Conservation (phyloP, 129 eudicot species). For the Centella asiatica region DNA sequence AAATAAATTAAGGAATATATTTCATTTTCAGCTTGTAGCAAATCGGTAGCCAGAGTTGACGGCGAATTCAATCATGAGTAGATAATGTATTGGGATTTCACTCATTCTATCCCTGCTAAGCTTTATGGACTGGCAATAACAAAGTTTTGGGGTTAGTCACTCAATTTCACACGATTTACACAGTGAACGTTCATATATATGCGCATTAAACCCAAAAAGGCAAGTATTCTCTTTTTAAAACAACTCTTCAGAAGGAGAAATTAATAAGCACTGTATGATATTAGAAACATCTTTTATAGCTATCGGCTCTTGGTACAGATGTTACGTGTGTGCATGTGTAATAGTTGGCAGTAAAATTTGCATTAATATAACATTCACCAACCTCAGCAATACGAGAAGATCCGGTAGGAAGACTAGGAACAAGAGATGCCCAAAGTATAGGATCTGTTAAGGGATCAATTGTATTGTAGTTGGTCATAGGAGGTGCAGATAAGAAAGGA, state of each 20-base stretch:
- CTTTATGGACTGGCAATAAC: neutral
- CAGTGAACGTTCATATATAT: neutral
- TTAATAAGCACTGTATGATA: too few relatives aligned
- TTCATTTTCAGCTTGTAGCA: neutral
- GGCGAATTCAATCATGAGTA: neutral
- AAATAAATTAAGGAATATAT: neutral
- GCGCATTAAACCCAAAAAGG: neutral
- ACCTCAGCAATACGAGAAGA: slow-evolving; percentile 76
- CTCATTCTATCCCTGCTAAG: neutral
- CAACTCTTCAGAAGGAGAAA: neutral
- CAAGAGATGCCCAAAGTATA: slow-evolving; percentile 72
- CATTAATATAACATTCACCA: slow-evolving; percentile 5
- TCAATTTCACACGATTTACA: neutral
- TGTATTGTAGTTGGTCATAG: slow-evolving; percentile 58
- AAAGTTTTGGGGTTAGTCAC: neutral
- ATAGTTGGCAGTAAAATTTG: neutral
- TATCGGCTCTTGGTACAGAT: neutral
- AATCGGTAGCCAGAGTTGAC: neutral
- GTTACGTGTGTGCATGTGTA: neutral
- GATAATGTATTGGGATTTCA: too few relatives aligned
- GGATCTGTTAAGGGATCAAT: slow-evolving; percentile 81
- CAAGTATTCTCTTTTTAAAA: neutral
- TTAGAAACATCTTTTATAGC: neutral
- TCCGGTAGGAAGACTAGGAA: slow-evolving; percentile 53
- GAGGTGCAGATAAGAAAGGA: slow-evolving; percentile 73